Base-by-base conservation (phyloP, 306 rosid genomes). In the Vigna radiata region DNA sequence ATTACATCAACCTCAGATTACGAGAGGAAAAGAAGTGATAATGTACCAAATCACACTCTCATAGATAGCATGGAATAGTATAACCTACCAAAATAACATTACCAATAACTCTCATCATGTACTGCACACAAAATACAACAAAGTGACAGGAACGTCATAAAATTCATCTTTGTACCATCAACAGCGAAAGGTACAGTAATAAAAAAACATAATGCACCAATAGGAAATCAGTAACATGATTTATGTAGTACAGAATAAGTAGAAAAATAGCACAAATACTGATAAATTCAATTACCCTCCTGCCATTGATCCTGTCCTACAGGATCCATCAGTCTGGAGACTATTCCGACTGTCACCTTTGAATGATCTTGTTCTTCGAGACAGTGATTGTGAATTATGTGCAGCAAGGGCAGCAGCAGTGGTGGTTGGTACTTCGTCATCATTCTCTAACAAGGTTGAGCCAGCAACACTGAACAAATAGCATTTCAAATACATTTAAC, bases 361-460 rank as follows among this genome's bases (percentile, higher is more conserved):
- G 70, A 91, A 72, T 73, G 64, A 84, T 84, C 94, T 91, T 41
- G 98, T 96, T 89, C 99, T 96, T 83, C 99, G 92, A 85, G 99
- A 96, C 77, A 86, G 84, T 64, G 98, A 65, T 74, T 91, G 99
- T 27, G 97, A 88, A 84, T 82, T 87, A 81, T 87, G 86, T 77
- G 87, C 73, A 18, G 89, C 70, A 73, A 88, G 86, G 77, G 89
- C 90, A 77, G 83, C 79, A 77, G 98, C 96, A 50, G 95, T 88
- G 83, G 96, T 87, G 81, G 94, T 96, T 54, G 94, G 94, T 44
- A 93, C 83, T 44, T 96, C 99, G 8, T 96, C 93, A 27, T 92
- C 98, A 84, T 78, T 92, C 81, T 90, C 99, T 78, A 83, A 86
- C 79, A 85, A 78, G 72, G 76, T 79, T 72, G 88, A 90, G 82